Evolutionary conservation across 1,139 yeast genomes (phyloP).

Genomic region (Saccharomycopsis hybrid): DNA sequence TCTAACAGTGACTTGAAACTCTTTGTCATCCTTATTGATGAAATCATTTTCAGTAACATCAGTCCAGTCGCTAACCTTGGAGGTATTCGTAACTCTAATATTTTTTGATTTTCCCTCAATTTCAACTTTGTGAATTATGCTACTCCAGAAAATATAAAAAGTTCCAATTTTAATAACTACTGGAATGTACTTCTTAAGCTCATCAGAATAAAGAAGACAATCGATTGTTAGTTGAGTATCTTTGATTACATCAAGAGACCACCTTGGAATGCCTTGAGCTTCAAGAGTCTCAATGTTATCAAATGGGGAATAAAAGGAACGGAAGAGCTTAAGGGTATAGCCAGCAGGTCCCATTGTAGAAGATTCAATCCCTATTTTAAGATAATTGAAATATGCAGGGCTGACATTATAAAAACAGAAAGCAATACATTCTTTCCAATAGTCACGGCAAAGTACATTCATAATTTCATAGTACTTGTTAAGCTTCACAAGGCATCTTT

Average conservation of each 20-base stretch:
- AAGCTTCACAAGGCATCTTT: slow-evolving; percentile 22
- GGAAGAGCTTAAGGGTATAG: background rate
- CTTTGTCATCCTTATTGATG: slow-evolving; percentile 44
- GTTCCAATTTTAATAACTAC: slow-evolving; percentile 67
- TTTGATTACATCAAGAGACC: slow-evolving; percentile 10
- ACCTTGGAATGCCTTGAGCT: slow-evolving; percentile 9
- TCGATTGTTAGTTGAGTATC: slow-evolving; percentile 17
- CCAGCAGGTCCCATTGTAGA: background rate
- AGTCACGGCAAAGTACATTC: slow-evolving; percentile 38
- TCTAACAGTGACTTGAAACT: slow-evolving; percentile 51
- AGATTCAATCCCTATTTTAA: too few relatives aligned
- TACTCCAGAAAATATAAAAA: slow-evolving; percentile 44
- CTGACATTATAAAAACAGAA: slow-evolving; percentile 61
- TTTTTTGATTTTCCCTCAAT: slow-evolving; percentile 31
- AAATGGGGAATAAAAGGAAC: slow-evolving; percentile 15
- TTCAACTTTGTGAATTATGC: slow-evolving; percentile 31
- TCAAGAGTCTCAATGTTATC: slow-evolving; percentile 13
- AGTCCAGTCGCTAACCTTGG: slow-evolving; percentile 27
- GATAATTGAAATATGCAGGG: slow-evolving; percentile 29
- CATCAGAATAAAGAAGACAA: slow-evolving; percentile 18
- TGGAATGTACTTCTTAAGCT: slow-evolving; percentile 38
- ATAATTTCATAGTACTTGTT: slow-evolving; percentile 30
- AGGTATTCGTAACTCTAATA: slow-evolving; percentile 41
- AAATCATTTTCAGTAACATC: slow-evolving; percentile 47
- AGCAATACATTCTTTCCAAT: slow-evolving; percentile 48